Evolutionary conservation across 306 rosid species (phyloP).

Genomic region (Arachis stenosperma): DNA sequence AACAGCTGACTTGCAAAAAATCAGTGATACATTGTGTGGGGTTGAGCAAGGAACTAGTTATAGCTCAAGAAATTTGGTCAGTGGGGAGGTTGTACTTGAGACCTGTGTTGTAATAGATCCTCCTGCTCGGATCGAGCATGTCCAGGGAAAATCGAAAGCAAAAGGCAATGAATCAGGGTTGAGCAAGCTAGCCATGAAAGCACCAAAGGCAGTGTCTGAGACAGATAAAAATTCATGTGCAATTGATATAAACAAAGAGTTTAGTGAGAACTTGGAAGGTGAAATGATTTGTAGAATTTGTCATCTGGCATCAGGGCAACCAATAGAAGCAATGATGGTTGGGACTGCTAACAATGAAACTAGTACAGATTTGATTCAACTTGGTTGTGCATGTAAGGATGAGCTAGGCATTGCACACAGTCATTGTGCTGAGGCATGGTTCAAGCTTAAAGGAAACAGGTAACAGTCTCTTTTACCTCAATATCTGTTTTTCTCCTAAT

Average conservation of each 20-base stretch:
- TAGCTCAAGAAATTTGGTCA: conserved; percentile 42
- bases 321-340: conserved; percentile 50
- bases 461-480: conserved; percentile 37
- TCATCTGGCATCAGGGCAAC: conserved; percentile 71
- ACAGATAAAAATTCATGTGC: conserved; percentile 53
- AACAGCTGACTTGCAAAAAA: conserved; percentile 14
- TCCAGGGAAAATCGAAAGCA: conserved; percentile 33
- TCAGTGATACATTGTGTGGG: conserved; percentile 34
- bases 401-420: conserved; percentile 78
- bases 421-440: conserved; percentile 93
- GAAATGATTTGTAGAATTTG: conserved; percentile 90
- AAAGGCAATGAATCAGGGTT: conserved; percentile 48
- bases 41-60: conserved; percentile 50
- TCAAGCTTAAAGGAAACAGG: conserved; percentile 89
- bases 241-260: conserved; percentile 56
- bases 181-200: conserved; percentile 42
- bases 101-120: conserved; percentile 50
- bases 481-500: neutral
- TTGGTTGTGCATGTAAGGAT: conserved; percentile 87
- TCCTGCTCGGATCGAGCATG: conserved; percentile 42
- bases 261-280: conserved; percentile 55
- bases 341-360: conserved; percentile 28
- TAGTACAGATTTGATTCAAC: conserved; percentile 62
- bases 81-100: conserved; percentile 42
- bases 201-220: conserved; percentile 49